phyloP scores from a whole-genome alignment of 306 rosid species.

The Gleditsia sinensis region DNA sequence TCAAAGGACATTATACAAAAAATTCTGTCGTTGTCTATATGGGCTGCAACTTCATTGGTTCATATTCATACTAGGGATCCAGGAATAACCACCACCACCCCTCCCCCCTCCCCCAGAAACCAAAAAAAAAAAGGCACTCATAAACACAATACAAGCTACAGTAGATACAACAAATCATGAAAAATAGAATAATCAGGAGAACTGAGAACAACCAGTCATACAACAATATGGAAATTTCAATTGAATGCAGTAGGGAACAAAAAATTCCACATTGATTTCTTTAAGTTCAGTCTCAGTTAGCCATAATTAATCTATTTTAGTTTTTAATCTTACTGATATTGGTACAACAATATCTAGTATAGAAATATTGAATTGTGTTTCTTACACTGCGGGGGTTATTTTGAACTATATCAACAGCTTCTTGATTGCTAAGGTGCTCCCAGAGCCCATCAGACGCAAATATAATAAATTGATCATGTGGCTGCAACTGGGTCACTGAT shows the following conservation, averaged over 20 bases:
- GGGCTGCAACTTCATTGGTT: background rate
- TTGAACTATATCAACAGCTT: constrained; percentile 71
- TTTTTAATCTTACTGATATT: background rate
- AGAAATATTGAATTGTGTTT: background rate
- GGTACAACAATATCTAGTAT: background rate
- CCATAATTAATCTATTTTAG: background rate
- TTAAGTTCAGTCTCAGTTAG: background rate
- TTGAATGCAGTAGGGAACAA: background rate
- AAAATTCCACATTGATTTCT: background rate
- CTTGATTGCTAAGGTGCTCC: constrained; percentile 82
- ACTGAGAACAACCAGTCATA: background rate
- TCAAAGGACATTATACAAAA: background rate
- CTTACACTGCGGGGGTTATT: constrained; percentile 64
- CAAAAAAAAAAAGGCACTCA: too few relatives aligned
- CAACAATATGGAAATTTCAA: background rate
- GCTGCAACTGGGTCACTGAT: constrained; percentile 57
- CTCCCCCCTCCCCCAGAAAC: too few relatives aligned
- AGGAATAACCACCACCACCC: too few relatives aligned
- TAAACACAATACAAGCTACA: background rate
- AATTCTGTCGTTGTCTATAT: background rate
- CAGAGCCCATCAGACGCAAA: constrained; percentile 86
- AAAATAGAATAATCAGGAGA: background rate
- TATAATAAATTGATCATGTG: constrained; percentile 64
- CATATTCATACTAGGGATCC: too few relatives aligned
- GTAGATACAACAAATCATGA: background rate